These are phyloP conservation scores for Plasmodium ovale DNA, from an alignment of 169 alveolate species.

Conservation along the genomic window DNA sequence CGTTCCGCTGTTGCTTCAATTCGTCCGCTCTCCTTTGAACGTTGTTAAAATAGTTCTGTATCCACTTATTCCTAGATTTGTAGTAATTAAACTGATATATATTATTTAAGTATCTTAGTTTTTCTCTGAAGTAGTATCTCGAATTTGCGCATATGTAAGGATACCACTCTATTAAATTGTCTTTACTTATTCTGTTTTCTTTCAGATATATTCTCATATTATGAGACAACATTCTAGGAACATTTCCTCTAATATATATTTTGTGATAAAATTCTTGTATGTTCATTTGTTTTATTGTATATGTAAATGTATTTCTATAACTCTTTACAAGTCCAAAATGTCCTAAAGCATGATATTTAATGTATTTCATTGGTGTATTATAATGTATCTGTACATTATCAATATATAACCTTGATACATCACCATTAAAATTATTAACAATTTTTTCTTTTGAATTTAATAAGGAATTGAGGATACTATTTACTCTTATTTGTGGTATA, in stretches of 20 bases:
- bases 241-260: conserved; percentile 84
- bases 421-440: conserved; percentile 84
- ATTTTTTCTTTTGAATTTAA: conserved; percentile 82
- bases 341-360: conserved; percentile 74
- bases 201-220: conserved; percentile 82
- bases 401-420: conserved; percentile 85
- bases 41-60: conserved; percentile 42
- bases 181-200: conserved; percentile 80
- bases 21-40: conserved; percentile 26
- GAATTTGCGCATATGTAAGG: conserved; percentile 86
- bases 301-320: conserved; percentile 82
- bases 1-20: conserved; percentile 27
- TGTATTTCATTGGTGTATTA: conserved; percentile 77
- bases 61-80: conserved; percentile 49
- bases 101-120: conserved; percentile 19
- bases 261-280: conserved; percentile 87
- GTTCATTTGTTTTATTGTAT: conserved; percentile 86
- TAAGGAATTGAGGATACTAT: conserved; percentile 81
- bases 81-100: conserved; percentile 50
- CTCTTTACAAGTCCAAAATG: conserved; percentile 84
- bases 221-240: conserved; percentile 85
- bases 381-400: conserved; percentile 79
- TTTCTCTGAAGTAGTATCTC: conserved; percentile 81
- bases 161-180: conserved; percentile 83
- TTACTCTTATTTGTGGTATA: conserved; percentile 83